phyloP scores from a whole-genome alignment of 352 stramenopile species.

The Globisporangium solare region DNA sequence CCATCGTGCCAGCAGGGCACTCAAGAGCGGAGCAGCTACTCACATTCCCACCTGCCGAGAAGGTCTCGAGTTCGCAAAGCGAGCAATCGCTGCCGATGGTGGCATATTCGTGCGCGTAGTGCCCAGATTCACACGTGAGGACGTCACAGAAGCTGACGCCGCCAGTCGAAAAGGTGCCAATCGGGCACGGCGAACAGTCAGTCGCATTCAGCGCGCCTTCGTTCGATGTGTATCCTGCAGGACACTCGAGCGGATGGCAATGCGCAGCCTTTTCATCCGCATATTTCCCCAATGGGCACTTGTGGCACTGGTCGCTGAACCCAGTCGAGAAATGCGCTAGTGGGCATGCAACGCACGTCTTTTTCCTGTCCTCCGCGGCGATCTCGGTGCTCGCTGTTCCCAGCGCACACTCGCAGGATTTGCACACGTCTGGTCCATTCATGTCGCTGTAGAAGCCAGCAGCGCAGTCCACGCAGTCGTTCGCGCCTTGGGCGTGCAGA shows the following conservation, averaged over 20 bases:
- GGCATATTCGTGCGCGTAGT: constrained; percentile 22
- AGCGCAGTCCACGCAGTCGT: constrained; percentile 27
- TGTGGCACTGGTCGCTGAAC: constrained; percentile 35
- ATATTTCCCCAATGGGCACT: constrained; percentile 28
- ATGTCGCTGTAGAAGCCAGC: constrained; percentile 34
- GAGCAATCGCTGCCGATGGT: constrained; percentile 25
- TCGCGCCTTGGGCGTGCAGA: constrained; percentile 21
- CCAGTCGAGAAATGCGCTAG: constrained; percentile 22
- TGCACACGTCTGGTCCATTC: constrained; percentile 34
- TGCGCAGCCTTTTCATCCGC: constrained; percentile 16
- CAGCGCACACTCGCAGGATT: constrained; percentile 24
- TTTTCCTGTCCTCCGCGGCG: constrained; percentile 8
- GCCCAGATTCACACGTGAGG: constrained; percentile 24
- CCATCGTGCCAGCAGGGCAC: constrained; percentile 26
- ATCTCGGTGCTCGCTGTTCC: constrained; percentile 19
- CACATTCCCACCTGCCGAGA: constrained; percentile 25
- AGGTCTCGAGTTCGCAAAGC: constrained; percentile 30
- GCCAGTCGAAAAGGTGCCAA: constrained; percentile 30
- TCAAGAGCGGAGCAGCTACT: constrained; percentile 17
- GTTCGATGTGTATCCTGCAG: constrained; percentile 22
- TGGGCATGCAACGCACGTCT: constrained; percentile 21
- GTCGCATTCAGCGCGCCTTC: constrained; percentile 25
- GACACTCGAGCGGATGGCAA: constrained; percentile 28
- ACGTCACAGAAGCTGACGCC: constrained; percentile 18
- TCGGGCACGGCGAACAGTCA: constrained; percentile 30